A percentile compares a stretch with the other conserved stretches of the same genome.
Conservation (phyloP, 352 stramenopile genomes). For the Globisporangium ultimum region DNA sequence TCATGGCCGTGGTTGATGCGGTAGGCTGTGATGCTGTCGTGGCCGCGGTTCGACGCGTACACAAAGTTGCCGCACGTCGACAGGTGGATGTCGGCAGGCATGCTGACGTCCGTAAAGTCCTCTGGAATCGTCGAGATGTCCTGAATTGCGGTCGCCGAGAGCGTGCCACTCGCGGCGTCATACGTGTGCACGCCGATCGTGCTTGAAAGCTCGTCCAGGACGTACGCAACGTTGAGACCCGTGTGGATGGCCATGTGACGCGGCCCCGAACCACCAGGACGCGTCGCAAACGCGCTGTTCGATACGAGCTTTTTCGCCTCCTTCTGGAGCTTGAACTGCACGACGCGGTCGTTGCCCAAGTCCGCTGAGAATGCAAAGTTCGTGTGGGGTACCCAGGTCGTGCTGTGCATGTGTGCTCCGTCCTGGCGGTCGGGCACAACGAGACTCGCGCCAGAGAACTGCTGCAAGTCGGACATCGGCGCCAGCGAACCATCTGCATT, state of each 20-base stretch:
- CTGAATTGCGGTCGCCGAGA: slow-evolving; percentile 48
- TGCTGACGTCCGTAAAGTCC: slow-evolving; percentile 33
- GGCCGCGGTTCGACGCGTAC: slow-evolving; percentile 44
- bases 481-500: slow-evolving; percentile 50
- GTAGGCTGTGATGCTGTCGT: slow-evolving; percentile 35
- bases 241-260: slow-evolving; percentile 78
- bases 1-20: slow-evolving; percentile 16
- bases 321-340: slow-evolving; percentile 53
- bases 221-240: slow-evolving; percentile 49
- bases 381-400: slow-evolving; percentile 44
- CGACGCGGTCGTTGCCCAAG: slow-evolving; percentile 64
- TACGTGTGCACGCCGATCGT: slow-evolving; percentile 59
- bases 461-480: slow-evolving; percentile 33
- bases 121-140: slow-evolving; percentile 60
- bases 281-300: slow-evolving; percentile 37
- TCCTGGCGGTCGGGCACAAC: slow-evolving; percentile 65
- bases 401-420: slow-evolving; percentile 73
- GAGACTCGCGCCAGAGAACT: slow-evolving; percentile 40
- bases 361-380: slow-evolving; percentile 50
- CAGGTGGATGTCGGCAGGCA: slow-evolving; percentile 29
- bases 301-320: slow-evolving; percentile 32
- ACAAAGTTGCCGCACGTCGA: slow-evolving; percentile 34
- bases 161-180: slow-evolving; percentile 32
- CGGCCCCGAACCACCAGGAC: slow-evolving; percentile 49
- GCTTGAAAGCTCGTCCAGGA: slow-evolving; percentile 68